Conservation (phyloP, 1,139 yeast genomes). For the Candida sp. region DNA sequence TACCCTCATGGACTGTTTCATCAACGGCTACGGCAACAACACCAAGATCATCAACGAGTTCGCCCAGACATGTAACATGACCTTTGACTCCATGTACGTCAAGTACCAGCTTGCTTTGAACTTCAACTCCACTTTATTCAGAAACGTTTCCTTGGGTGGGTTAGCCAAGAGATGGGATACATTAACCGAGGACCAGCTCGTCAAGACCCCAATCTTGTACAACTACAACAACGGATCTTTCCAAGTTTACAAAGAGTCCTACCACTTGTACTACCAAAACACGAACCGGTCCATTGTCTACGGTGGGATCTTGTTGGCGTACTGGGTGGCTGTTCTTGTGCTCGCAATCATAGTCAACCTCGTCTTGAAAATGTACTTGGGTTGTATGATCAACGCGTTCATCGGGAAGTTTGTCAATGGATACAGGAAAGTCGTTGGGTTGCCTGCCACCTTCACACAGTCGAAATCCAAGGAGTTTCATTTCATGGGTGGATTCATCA, state of each 20-base stretch:
- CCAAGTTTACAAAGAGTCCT: conserved; percentile 5
- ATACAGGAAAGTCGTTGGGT: conserved; percentile 28
- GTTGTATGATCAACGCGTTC: conserved; percentile 20
- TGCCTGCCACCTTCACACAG: conserved; percentile 32
- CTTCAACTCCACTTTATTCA: conserved; percentile 2
- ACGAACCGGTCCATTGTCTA: conserved; percentile 39
- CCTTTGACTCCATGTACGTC: conserved; percentile 7
- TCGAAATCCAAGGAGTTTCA: conserved; percentile 21
- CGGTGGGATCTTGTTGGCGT: conserved; percentile 52
- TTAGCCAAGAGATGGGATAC: conserved; percentile 5
- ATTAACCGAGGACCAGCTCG: conserved; percentile 6
- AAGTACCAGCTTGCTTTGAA: conserved; percentile 6
- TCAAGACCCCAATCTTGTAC: conserved; percentile 7
- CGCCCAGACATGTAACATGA: conserved; percentile 15
- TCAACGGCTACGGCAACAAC: conserved; percentile 18
- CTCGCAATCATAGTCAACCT: conserved; percentile 41
- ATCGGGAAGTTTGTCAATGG: conserved; percentile 13
- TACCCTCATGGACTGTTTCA: conserved; percentile 19
- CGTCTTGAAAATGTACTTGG: conserved; percentile 39
- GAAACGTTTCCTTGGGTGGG: conserved; percentile 3
- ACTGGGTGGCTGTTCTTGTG: conserved; percentile 51
- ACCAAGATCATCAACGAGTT: conserved; percentile 17
- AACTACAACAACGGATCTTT: conserved; percentile 8
- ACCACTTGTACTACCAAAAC: conserved; percentile 5
- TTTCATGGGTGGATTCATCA: conserved; percentile 20